A percentile compares a stretch with the other conserved stretches of the same genome.
Evolutionary conservation across 2,329 filamentous ascomycete species (phyloP).

Genomic region (Rutstroemia sp.): DNA sequence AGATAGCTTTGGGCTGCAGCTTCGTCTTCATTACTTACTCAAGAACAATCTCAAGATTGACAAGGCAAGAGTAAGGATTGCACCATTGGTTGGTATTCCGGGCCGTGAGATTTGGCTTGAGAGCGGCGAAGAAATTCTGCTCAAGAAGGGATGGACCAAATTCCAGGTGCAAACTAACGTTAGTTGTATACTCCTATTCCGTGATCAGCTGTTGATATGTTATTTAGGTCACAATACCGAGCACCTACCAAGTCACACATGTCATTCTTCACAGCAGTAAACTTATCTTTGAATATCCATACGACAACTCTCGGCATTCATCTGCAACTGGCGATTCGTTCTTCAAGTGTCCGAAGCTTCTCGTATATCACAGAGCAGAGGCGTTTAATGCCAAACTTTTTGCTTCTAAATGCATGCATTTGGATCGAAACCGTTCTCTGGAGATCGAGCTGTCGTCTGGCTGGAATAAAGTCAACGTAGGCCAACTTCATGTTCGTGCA

Average conservation of each 20-base stretch:
- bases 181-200: conserved; percentile 18
- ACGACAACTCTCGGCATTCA: conserved; percentile 35
- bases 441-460: conserved; percentile 68
- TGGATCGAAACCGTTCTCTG: conserved; percentile 71
- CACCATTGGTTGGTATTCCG: conserved; percentile 46
- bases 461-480: conserved; percentile 59
- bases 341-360: conserved; percentile 53
- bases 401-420: conserved; percentile 63
- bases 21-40: conserved; percentile 66
- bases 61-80: conserved; percentile 55
- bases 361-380: conserved; percentile 64
- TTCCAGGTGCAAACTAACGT: conserved; percentile 40
- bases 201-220: conserved; percentile 24
- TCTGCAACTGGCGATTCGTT: conserved; percentile 31
- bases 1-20: conserved; percentile 66
- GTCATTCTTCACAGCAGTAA: conserved; percentile 59
- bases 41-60: conserved; percentile 63
- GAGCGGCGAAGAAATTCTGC: conserved; percentile 31
- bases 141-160: conserved; percentile 39
- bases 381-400: conserved; percentile 62
- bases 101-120: conserved; percentile 62
- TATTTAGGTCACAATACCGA: conserved; percentile 54
- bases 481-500: conserved; percentile 54
- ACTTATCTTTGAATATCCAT: conserved; percentile 58
- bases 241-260: conserved; percentile 68